Percentiles rank a stretch among this genome's conserved stretches.
Evolutionary conservation across 441 rosid genomes (phyloP).

Genomic region (Populus tomentosa): DNA sequence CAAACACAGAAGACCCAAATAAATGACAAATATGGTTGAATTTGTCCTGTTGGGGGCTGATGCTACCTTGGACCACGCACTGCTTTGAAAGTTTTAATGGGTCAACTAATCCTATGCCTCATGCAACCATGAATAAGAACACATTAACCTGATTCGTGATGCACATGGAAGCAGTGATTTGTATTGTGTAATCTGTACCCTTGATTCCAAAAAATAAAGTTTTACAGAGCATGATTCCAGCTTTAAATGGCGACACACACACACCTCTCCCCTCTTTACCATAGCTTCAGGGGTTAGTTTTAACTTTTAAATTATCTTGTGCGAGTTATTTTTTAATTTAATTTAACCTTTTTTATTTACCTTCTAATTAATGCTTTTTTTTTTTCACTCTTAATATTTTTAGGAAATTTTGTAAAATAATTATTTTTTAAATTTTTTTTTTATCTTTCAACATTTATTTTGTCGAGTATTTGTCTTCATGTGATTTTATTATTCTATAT

Average conservation of each 20-base stretch:
- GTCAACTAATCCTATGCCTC: not conserved
- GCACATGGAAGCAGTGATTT: not conserved
- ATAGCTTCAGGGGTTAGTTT: not conserved
- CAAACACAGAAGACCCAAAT: no score
- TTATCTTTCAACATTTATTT: no score
- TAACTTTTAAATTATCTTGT: not conserved
- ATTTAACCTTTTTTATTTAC: no score
- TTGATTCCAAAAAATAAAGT: not conserved
- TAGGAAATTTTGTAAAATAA: no score
- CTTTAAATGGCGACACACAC: no score
- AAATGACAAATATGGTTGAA: not conserved
- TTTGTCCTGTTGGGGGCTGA: not conserved
- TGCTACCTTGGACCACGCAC: not conserved
- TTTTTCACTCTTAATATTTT: no score
- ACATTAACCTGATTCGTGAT: not conserved
- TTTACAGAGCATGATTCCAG: not conserved
- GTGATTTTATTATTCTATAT: no score
- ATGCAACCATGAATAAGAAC: not conserved
- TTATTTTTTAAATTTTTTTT: no score
- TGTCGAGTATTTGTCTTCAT: no score
- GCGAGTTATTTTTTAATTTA: not conserved
- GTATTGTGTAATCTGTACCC: not conserved
- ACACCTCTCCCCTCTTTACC: no score
- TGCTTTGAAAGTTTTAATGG: not conserved
- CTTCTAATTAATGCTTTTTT: no score